phyloP scores from a whole-genome alignment of 805 yeast genomes.

The Schizosaccharomyces osmophilus region DNA sequence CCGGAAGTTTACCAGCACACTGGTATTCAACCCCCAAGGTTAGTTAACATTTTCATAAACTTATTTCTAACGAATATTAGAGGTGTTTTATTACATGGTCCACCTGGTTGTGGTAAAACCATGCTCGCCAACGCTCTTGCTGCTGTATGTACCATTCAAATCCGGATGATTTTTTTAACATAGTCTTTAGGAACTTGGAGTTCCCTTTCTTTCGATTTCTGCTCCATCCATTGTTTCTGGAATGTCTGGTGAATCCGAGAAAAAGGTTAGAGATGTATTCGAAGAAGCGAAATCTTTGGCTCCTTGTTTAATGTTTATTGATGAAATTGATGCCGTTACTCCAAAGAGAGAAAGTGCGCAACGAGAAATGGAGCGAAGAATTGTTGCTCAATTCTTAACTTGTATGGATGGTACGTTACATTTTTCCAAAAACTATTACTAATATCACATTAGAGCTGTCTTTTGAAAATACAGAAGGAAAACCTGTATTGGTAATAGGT shows the following conservation, averaged over 20 bases:
- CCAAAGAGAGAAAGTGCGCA: slow-evolving; percentile 97
- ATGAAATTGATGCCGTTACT: slow-evolving; percentile 93
- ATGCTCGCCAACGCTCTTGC: slow-evolving; percentile 90
- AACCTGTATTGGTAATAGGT: slow-evolving; percentile 81
- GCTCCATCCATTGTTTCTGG: slow-evolving; percentile 96
- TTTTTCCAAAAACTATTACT: too few relatives aligned
- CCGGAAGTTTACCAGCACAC: slow-evolving; percentile 74
- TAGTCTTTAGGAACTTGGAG: slow-evolving; percentile 42
- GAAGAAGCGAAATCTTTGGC: slow-evolving; percentile 79
- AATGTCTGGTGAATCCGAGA: slow-evolving; percentile 97
- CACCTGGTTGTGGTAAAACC: slow-evolving; percentile 97
- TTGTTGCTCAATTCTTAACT: slow-evolving; percentile 83
- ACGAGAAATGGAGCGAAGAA: slow-evolving; percentile 91
- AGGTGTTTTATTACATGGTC: slow-evolving; percentile 85
- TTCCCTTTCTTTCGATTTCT: slow-evolving; percentile 71
- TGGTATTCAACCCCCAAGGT: slow-evolving; percentile 71
- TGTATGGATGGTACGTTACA: slow-evolving; percentile 46
- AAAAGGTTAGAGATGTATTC: slow-evolving; percentile 73
- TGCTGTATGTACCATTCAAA: slow-evolving; percentile 3
- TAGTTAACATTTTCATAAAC: not conserved
- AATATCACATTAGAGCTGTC: not conserved
- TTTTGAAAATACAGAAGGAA: slow-evolving; percentile 68
- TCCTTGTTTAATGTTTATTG: slow-evolving; percentile 80
- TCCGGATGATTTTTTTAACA: slow-evolving; percentile 12
- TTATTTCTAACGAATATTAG: slow-evolving; percentile 14